A percentile compares a stretch with the other conserved stretches of the same genome.
phyloP scores from a whole-genome alignment of 805 yeast genomes.

The Torulaspora franciscae region DNA sequence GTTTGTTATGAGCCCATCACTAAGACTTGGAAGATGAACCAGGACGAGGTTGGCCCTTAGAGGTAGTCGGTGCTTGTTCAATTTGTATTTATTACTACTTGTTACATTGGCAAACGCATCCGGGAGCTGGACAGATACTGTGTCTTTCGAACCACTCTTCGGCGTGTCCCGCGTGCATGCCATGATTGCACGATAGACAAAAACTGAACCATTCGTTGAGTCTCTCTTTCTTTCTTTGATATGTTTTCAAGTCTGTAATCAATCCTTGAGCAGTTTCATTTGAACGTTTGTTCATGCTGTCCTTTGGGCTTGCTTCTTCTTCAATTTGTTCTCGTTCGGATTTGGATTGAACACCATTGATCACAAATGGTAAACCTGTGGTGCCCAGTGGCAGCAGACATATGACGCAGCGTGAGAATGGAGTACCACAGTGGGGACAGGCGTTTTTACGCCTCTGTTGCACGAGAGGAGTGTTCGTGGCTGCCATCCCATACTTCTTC shows the following conservation, averaged over 20 bases:
- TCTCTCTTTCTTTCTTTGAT: constrained; percentile 21
- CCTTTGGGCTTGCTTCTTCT: not conserved
- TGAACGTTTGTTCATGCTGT: not conserved
- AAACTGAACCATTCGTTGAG: constrained; percentile 86
- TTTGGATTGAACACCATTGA: constrained; percentile 23
- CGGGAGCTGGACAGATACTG: constrained; percentile 89
- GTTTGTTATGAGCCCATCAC: constrained; percentile 2
- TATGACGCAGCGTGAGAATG: constrained; percentile 86
- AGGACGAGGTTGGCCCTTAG: constrained; percentile 26
- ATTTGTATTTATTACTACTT: constrained; percentile 42
- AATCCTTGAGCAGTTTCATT: not conserved
- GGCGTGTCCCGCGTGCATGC: constrained; percentile 93
- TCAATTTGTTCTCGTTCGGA: not conserved
- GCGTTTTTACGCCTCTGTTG: constrained; percentile 26
- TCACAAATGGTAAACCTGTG: constrained; percentile 32
- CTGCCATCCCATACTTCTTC: constrained; percentile 15
- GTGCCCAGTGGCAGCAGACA: constrained; percentile 77
- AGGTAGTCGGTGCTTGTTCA: not conserved
- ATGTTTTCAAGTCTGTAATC: constrained; percentile 1
- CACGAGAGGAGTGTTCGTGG: constrained; percentile 8
- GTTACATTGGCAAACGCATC: constrained; percentile 80
- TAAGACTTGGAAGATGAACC: not conserved
- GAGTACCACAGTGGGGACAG: constrained; percentile 85
- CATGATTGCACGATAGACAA: constrained; percentile 87
- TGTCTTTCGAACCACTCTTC: constrained; percentile 93